A percentile compares a stretch with the other conserved stretches of the same genome.
phyloP scores from a whole-genome alignment of 2,329 filamentous ascomycete species.

The Neoascochyta sp. region DNA sequence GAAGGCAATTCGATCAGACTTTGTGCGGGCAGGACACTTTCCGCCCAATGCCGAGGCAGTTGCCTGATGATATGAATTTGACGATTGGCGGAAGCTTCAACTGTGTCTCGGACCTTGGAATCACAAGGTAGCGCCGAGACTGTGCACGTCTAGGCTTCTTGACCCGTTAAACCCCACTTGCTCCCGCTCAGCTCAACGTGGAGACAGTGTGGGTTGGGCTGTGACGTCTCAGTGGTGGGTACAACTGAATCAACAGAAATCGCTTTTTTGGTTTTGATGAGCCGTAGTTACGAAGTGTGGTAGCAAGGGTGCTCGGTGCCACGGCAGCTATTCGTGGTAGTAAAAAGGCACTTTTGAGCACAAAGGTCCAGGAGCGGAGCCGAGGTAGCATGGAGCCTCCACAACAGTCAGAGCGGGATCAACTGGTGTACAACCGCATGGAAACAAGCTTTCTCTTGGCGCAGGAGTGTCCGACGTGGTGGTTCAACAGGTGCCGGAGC shows the following conservation, averaged over 20 bases:
- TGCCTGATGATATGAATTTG: conserved; percentile 17
- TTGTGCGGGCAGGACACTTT: conserved; percentile 18
- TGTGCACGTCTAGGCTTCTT: conserved; percentile 10
- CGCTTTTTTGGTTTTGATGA: background rate
- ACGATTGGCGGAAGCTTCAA: conserved; percentile 26
- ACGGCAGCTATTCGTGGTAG: conserved; percentile 2
- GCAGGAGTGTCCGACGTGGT: conserved; percentile 15
- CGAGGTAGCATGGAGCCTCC: conserved; percentile 7
- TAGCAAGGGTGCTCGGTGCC: conserved; percentile 1
- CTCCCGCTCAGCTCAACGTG: conserved; percentile 17
- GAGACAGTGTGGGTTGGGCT: too few species aligned
- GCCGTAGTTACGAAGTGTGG: too few species aligned
- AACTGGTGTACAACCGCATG: conserved; percentile 9
- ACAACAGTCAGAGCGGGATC: conserved; percentile 12
- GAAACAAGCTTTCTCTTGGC: conserved; percentile 20
- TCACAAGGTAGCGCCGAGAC: conserved; percentile 17
- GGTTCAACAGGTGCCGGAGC: conserved; percentile 12
- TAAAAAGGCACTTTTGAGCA: background rate
- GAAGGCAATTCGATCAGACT: conserved; percentile 23
- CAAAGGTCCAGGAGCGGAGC: conserved; percentile 5
- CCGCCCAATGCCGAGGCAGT: conserved; percentile 28
- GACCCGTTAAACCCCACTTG: conserved; percentile 12
- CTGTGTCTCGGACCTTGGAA: conserved; percentile 8
- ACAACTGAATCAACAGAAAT: too few species aligned
- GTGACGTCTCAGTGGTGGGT: too few species aligned